A percentile compares a stretch with the other conserved stretches of the same genome.
Evolutionary conservation across 202 grass and related monocot species (phyloP).

Genomic region (Saccharum hybrid): DNA sequence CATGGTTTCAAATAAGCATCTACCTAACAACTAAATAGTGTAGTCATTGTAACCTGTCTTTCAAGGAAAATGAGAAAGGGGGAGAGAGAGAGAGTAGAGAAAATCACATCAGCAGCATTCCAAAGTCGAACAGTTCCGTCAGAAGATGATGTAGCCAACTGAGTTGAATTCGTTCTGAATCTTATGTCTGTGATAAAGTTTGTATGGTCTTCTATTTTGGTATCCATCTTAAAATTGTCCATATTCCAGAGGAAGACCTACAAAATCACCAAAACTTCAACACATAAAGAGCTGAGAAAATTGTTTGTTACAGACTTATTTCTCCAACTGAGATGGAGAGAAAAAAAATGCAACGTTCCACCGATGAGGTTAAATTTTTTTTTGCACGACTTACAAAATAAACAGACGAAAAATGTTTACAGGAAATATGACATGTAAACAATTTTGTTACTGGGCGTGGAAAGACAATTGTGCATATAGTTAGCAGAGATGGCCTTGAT

Average conservation of each 20-base stretch:
- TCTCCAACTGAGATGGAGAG: slow-evolving; percentile 11
- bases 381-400: not conserved
- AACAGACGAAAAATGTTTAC: not conserved
- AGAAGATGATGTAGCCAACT: slow-evolving; percentile 92
- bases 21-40: slow-evolving; percentile 30
- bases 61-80: too few relatives aligned
- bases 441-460: slow-evolving; percentile 8
- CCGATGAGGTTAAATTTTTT: not conserved
- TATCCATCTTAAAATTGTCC: slow-evolving; percentile 76
- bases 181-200: slow-evolving; percentile 89
- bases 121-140: slow-evolving; percentile 91
- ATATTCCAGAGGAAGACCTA: slow-evolving; percentile 96
- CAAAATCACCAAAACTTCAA: slow-evolving; percentile 43
- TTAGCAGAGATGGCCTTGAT: slow-evolving; percentile 18
- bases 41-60: not conserved
- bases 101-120: slow-evolving; percentile 85
- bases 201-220: slow-evolving; percentile 75
- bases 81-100: not conserved
- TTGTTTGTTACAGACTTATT: slow-evolving; percentile 10
- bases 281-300: slow-evolving; percentile 7
- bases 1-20: slow-evolving; percentile 58
- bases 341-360: slow-evolving; percentile 22
- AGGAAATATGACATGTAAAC: slow-evolving; percentile 8
- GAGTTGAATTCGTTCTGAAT: slow-evolving; percentile 77
- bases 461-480: slow-evolving; percentile 16